Evolutionary conservation across 495 filamentous ascomycete genomes (phyloP), one percentile per base, ranked within the genome.

Genomic region (Lepidopterella palustris): DNA sequence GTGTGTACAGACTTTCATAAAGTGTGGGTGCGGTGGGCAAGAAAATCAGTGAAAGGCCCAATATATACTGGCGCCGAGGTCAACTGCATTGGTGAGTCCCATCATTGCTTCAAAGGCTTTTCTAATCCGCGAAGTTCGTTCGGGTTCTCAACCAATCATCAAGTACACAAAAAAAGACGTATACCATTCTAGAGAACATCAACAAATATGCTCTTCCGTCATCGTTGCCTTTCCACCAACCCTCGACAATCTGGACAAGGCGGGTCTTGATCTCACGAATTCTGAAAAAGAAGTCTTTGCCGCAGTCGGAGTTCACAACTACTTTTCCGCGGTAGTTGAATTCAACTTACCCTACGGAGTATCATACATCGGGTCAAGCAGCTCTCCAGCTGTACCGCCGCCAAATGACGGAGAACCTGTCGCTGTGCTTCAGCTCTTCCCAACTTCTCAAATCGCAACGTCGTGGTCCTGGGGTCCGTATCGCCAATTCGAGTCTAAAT

Each of bases 391-490:
- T 18, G 47, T 52, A 1, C 64, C 64, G 1, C 64, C 64, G 8
- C 57, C 60, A 23, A 51, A 54, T 18, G 55, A 60, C 15, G 61
- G 61, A 25, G 57, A 63, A 32, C 64, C 64, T 8, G 61, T 67
- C 18, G 61, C 64, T 5, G 56, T 63, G 6, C 57, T 67, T 10
- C 60, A 49, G 4, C 57, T 67, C 40, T 24, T 8, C 31, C 23
- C 45, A 5, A 6, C 20, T 8, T 53, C 35, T 52, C 35, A 60
- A 27, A 53, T 67, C 25, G 60, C 57, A 9, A 67, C 64, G 31
- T 53, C 60, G 27, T 67, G 64, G 64, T 63, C 60, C 20, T 63
- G 60, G 60, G 64, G 64, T 28, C 57, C 60, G 4, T 53, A 63
- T 52, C 26, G 27, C 24, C 47, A 57, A 25, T 63, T 61, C 24